Base-by-base conservation (phyloP, 1,284 basidiomycete genomes). In the Fomitopsis pinicola region DNA sequence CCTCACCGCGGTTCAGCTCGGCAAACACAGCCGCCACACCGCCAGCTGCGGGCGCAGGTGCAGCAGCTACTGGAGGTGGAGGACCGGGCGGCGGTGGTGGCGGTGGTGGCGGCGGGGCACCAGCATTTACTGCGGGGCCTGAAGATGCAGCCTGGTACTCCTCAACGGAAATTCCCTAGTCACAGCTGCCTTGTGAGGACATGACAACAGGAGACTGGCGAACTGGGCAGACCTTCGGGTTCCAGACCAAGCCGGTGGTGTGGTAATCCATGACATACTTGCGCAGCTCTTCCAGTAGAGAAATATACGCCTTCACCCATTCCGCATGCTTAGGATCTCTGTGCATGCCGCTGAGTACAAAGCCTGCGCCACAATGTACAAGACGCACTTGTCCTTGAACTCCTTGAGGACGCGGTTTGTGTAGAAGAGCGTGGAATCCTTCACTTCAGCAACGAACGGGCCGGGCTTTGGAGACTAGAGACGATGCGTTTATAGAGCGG, bases 391-490 rank as follows among this genome's bases (percentile, higher is more conserved):
- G 14, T 95, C 92, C 76, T 95, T 98, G 82, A 83, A 92, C 67
- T 97, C 94, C 76, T 97, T 96, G 75, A 97, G 88, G 55, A 98
- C 85, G 60, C 91, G 87, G 73, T 98, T 95, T 14, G 89, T 88
- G 75, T 95, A 99, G 78, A 96, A 99, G 70, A 89, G 84, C 6
- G 91, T 86, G 8, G 93, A 86, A 58, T 98, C 95, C 76, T 92
- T 97, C 76, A 92, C 86, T 58, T 97, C 94, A 14, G 76, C 78
- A n/a, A 98, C 81, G 68, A 85, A 92, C 14, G 92, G 87, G 5
- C 84, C 94, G 0, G 97, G 97, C 71, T 93, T 94, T 17, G 86
- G 83, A 64, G 87, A 83, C 92, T 95, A 67, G 42, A 36, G 42
- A 38, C 40, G 33, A 46, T 40, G 17, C 8, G 30, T 15, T 50